Conservation (phyloP, 2,329 filamentous ascomycete genomes). For the Hypomyces rosellus region DNA sequence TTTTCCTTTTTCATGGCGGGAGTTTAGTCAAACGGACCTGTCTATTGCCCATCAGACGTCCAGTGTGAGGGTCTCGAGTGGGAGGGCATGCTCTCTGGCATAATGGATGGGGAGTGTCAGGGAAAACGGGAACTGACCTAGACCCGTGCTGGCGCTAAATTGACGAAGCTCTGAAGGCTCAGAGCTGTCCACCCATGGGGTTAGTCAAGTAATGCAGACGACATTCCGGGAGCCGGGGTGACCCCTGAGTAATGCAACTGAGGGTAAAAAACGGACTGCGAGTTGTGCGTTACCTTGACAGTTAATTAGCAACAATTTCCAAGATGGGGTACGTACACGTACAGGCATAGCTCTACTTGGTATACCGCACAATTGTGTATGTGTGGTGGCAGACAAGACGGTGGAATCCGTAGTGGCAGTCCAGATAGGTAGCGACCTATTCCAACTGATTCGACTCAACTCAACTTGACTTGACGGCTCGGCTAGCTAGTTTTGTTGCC, state of each 20-base stretch:
- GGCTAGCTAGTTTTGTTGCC: slow-evolving; percentile 1
- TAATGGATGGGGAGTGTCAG: background rate
- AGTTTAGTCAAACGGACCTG: background rate
- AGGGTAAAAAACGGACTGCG: background rate
- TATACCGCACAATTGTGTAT: too few species aligned
- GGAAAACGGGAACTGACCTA: background rate
- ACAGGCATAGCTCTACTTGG: too few species aligned
- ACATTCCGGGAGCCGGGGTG: slow-evolving; percentile 8
- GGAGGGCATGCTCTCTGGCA: background rate
- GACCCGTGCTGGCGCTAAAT: background rate
- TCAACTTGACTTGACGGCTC: background rate
- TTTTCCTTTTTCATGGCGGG: background rate
- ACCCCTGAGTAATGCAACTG: slow-evolving; percentile 2
- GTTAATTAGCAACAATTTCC: too few species aligned
- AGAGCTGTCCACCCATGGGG: background rate
- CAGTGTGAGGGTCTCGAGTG: background rate
- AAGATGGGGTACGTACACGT: too few species aligned
- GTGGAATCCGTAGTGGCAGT: background rate
- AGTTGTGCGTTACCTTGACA: too few species aligned
- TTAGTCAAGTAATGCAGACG: background rate
- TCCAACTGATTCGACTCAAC: background rate
- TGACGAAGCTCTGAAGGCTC: background rate
- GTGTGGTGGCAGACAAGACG: background rate
- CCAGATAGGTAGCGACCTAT: background rate
- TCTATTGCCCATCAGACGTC: too few species aligned